Percentiles rank a stretch among this genome's conserved stretches.
Conservation (phyloP, 257 asterid genomes). For the Lycium barbarum region DNA sequence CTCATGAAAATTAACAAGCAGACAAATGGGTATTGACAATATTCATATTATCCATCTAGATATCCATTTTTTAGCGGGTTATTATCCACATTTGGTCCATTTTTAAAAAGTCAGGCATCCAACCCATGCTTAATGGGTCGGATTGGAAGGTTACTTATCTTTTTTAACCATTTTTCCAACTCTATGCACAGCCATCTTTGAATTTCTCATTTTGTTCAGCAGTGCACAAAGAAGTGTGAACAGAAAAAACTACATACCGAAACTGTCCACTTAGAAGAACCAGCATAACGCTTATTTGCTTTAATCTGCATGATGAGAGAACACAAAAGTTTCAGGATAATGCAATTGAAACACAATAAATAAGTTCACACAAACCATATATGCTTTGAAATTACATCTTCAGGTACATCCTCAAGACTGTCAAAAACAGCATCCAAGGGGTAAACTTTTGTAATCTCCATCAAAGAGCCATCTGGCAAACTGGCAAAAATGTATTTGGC, state of each 20-base stretch:
- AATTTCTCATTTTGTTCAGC: not conserved
- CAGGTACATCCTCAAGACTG: constrained; percentile 79
- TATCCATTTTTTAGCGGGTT: too few species aligned
- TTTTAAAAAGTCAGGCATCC: too few species aligned
- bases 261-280: constrained; percentile 88
- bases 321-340: not conserved
- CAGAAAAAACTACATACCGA: constrained; percentile 42
- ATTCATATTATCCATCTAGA: too few species aligned
- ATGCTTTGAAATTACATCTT: constrained; percentile 60
- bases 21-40: too few species aligned
- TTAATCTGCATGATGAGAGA: constrained; percentile 60
- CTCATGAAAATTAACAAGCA: too few species aligned
- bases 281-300: constrained; percentile 84
- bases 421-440: constrained; percentile 89
- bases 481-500: constrained; percentile 47
- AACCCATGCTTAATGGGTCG: too few species aligned
- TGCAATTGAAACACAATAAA: not conserved
- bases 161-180: too few species aligned
- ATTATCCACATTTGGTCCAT: too few species aligned
- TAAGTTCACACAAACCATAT: not conserved
- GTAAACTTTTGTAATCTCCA: constrained; percentile 87
- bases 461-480: constrained; percentile 88
- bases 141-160: too few species aligned
- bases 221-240: not conserved
- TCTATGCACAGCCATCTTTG: too few species aligned